Evolutionary conservation across 1,284 basidiomycete genomes (phyloP).

Genomic region (Malassezia japonica): DNA sequence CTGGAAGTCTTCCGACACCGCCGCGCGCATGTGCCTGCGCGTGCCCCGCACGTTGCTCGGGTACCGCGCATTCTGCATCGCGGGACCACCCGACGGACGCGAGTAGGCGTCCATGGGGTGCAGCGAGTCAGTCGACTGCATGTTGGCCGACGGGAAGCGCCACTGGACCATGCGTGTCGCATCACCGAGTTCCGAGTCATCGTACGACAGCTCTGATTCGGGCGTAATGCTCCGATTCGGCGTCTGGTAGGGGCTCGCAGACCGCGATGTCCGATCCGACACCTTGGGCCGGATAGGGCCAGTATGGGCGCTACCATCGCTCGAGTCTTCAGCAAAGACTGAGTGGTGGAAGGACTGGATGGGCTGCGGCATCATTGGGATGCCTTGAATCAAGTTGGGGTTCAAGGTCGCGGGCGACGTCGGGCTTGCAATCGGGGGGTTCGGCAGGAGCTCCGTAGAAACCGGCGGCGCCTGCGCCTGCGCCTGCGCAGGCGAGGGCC

Average conservation of each 20-base stretch:
- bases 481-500: too few species aligned
- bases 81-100: background rate
- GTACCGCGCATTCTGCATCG: background rate
- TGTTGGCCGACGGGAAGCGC: slow-evolving; percentile 8
- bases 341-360: too few species aligned
- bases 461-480: too few species aligned
- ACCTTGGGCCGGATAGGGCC: slow-evolving; percentile 5
- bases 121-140: background rate
- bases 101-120: slow-evolving; percentile 16
- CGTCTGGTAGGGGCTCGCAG: slow-evolving; percentile 11
- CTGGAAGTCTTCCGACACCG: slow-evolving; percentile 14
- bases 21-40: slow-evolving; percentile 10
- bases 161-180: slow-evolving; percentile 11
- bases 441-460: too few species aligned
- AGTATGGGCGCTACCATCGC: background rate
- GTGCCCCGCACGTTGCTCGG: background rate
- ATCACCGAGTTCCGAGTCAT: background rate
- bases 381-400: background rate
- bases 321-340: too few species aligned
- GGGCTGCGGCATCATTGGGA: too few species aligned
- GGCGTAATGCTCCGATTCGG: slow-evolving; percentile 9
- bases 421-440: too few species aligned
- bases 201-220: slow-evolving; percentile 1
- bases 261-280: slow-evolving; percentile 1
- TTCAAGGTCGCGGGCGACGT: background rate